Evolutionary conservation across 768 basidiomycete genomes (phyloP).

Genomic region (Auriculariales sp.): DNA sequence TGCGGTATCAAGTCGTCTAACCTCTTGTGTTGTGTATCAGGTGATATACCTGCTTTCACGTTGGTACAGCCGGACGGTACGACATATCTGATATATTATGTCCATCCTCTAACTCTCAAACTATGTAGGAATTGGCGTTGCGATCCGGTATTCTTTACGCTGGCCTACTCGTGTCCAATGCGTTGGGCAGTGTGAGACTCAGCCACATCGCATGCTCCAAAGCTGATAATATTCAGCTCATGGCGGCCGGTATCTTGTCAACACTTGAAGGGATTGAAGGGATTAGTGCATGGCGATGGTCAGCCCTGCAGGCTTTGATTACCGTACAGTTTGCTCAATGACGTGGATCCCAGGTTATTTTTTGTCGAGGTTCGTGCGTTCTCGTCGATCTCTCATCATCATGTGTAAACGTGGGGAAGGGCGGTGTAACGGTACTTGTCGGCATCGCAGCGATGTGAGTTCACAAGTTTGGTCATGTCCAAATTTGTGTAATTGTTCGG

Average conservation of each 20-base stretch:
- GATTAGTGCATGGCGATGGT: conserved; percentile 61
- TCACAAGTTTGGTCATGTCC: neutral
- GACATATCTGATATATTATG: neutral
- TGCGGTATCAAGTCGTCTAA: too few relatives aligned
- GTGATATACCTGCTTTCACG: conserved; percentile 23
- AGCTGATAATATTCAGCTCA: conserved; percentile 24
- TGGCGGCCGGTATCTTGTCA: conserved; percentile 61
- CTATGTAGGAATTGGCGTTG: conserved; percentile 45
- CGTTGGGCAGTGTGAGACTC: conserved; percentile 43
- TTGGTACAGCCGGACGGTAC: conserved; percentile 23
- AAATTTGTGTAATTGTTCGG: neutral
- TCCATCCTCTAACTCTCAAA: neutral
- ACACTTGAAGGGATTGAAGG: conserved; percentile 56
- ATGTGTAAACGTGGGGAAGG: conserved; percentile 23
- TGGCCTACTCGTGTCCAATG: conserved; percentile 48
- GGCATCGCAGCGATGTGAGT: conserved; percentile 40
- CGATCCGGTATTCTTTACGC: conserved; percentile 46
- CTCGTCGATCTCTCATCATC: neutral
- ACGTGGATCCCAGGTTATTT: conserved; percentile 35
- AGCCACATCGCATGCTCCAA: neutral
- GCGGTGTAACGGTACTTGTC: conserved; percentile 44
- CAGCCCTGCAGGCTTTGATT: conserved; percentile 5
- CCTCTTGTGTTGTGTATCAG: too few relatives aligned
- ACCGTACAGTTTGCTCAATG: neutral
- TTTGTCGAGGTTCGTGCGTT: conserved; percentile 39